A percentile compares a stretch with the other conserved stretches of the same genome.
phyloP scores from a whole-genome alignment of 345 rosid genomes.

The Syzygium aromaticum region DNA sequence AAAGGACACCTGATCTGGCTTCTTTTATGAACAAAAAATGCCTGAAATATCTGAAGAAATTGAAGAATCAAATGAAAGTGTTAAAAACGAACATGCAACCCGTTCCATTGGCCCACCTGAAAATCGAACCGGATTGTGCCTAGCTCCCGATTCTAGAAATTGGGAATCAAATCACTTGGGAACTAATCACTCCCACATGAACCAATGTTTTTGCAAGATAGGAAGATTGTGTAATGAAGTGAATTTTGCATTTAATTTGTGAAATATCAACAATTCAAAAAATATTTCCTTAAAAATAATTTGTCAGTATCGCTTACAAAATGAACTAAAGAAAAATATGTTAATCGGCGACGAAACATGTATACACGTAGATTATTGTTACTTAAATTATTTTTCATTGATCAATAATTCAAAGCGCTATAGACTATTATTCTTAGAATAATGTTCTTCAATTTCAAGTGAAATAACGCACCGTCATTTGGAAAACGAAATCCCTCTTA shows the following conservation, averaged over 20 bases:
- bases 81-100: neutral
- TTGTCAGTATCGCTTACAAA: no score
- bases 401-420: neutral
- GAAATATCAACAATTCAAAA: accelerated
- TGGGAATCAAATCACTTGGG: no score
- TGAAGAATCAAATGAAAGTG: neutral
- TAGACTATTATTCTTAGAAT: neutral
- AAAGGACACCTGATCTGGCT: neutral
- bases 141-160: no score
- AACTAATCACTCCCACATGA: no score
- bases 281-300: no score
- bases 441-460: no score
- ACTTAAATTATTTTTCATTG: no score
- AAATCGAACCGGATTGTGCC: no score
- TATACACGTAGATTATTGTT: neutral
- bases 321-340: no score
- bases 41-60: neutral
- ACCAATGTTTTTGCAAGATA: neutral
- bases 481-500: neutral
- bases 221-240: neutral
- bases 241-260: no score
- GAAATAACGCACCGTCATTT: neutral
- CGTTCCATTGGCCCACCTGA: neutral
- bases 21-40: neutral
- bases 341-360: no score